Base-by-base conservation (phyloP, 2,329 filamentous ascomycete genomes). In the Neoarthrinium moseri region DNA sequence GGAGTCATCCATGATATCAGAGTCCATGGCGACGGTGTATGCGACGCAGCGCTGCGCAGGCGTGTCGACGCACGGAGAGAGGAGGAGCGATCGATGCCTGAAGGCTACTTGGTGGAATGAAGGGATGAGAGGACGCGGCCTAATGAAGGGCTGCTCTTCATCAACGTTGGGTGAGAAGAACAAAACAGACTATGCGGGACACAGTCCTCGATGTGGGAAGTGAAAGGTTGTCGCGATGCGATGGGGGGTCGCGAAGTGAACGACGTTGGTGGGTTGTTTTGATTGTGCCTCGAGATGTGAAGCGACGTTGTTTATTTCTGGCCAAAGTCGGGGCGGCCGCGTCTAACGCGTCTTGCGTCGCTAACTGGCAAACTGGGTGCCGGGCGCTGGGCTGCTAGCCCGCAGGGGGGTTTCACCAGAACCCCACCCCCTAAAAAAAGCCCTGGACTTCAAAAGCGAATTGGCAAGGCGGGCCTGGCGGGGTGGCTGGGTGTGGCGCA, bases 1-100 rank as follows among this genome's bases (percentile, higher is more conserved):
- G 39, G 80, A 81, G 55, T 83, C 82, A 46, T 81, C 78, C 66
- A 82, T 76, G 34, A 67, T 67, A 50, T 81, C 77, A 51, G 74
- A 80, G 56, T 77, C 74, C 79, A 82, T 82, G 40, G 58, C 69
- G 66, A 45, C 8, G 53, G 47, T 37, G 43, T 15, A 15, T 21
- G 18, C 21, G 32, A 11, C 17, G 26, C 6, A 12, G 39, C 38
- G 8, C n/a, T 21, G 29, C 13, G 6, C 17, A 10, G 11, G 13
- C 27, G 39, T 29, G 23, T 13, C 24, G 21, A 22, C n/a, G 22
- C 12, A 17, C 24, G 21, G n/a, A 12, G 10, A 23, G n/a, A 22
- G 29, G 27, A 11, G 12, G 39, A 29, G 2, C 6, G 26, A 34
- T 30, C 11, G 22, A 29, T 20, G 41, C 15, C 30, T 35, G 22